A percentile compares a stretch with the other conserved stretches of the same genome.
These are phyloP conservation scores for Coemansia umbellata DNA, from an alignment of 192 early-diverging fungal species.

Conservation along the genomic window DNA sequence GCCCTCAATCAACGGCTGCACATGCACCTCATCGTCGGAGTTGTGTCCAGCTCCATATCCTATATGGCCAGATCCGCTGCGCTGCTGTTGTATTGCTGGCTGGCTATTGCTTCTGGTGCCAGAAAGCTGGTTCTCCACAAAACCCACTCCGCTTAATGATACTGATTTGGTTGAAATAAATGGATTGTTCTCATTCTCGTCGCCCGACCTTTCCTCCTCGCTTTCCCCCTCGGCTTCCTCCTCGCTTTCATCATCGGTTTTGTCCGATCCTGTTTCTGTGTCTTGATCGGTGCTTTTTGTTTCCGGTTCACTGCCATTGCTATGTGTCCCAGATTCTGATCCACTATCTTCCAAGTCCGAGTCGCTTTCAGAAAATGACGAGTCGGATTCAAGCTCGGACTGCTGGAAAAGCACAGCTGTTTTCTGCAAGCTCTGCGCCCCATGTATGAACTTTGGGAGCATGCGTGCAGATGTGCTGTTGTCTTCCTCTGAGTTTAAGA, in stretches of 20 bases:
- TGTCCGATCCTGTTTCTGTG: neutral
- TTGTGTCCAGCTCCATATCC: neutral
- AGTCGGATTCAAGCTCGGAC: slow-evolving; percentile 6
- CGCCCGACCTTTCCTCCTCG: neutral
- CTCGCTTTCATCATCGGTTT: neutral
- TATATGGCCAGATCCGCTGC: neutral
- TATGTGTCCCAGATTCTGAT: neutral
- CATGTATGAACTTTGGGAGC: neutral
- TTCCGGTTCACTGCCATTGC: neutral
- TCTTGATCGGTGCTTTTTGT: neutral
- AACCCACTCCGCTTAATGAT: neutral
- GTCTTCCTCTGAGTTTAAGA: slow-evolving; percentile 36
- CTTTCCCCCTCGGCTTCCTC: neutral
- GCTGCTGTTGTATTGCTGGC: neutral
- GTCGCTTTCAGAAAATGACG: slow-evolving; percentile 7
- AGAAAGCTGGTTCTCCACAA: neutral
- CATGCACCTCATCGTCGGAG: slow-evolving; percentile 4
- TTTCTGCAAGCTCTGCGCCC: neutral
- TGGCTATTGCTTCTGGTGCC: slow-evolving; percentile 1
- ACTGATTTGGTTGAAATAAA: neutral
- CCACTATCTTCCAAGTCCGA: neutral
- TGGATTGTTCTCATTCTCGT: slow-evolving; percentile 3
- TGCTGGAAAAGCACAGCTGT: slow-evolving; percentile 28
- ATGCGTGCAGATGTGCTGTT: neutral
- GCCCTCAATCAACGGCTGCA: slow-evolving; percentile 25